Evolutionary conservation across 805 yeast genomes (phyloP).

Genomic region (Ogataea minuta): DNA sequence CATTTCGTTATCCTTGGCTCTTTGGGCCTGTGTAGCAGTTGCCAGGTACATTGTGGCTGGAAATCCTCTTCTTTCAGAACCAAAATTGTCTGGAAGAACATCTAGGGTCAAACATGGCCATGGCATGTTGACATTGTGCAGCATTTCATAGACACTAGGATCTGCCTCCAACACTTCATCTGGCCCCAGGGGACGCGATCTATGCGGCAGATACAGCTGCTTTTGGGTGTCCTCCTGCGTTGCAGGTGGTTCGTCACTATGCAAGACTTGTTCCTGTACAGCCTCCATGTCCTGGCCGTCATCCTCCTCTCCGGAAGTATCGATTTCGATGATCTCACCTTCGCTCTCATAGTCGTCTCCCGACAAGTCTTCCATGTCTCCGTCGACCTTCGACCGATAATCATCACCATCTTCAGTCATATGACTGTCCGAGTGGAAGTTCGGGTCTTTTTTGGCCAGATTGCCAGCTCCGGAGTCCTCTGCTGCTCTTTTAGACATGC

Average conservation of each 20-base stretch:
- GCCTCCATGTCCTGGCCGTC: constrained; percentile 38
- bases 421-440: constrained; percentile 15
- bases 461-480: constrained; percentile 21
- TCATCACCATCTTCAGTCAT: constrained; percentile 37
- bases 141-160: constrained; percentile 93
- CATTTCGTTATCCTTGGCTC: constrained; percentile 84
- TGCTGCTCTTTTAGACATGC: constrained; percentile 37
- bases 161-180: constrained; percentile 97
- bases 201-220: constrained; percentile 79
- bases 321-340: constrained; percentile 82
- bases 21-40: constrained; percentile 92
- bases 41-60: constrained; percentile 86
- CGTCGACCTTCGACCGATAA: constrained; percentile 57
- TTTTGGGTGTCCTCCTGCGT: constrained; percentile 32
- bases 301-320: constrained; percentile 53
- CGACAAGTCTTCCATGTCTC: constrained; percentile 80
- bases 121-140: constrained; percentile 88
- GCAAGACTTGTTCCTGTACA: constrained; percentile 34
- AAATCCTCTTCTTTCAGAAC: constrained; percentile 82
- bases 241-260: constrained; percentile 38
- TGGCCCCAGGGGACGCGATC: constrained; percentile 86
- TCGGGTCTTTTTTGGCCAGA: constrained; percentile 21
- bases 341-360: constrained; percentile 94
- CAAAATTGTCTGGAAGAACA: constrained; percentile 80
- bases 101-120: constrained; percentile 98